Percentiles rank a stretch among this genome's conserved stretches.
These are phyloP conservation scores for Hyaloscypha bicolor DNA, from an alignment of 495 filamentous ascomycete genomes.

Conservation along the genomic window DNA sequence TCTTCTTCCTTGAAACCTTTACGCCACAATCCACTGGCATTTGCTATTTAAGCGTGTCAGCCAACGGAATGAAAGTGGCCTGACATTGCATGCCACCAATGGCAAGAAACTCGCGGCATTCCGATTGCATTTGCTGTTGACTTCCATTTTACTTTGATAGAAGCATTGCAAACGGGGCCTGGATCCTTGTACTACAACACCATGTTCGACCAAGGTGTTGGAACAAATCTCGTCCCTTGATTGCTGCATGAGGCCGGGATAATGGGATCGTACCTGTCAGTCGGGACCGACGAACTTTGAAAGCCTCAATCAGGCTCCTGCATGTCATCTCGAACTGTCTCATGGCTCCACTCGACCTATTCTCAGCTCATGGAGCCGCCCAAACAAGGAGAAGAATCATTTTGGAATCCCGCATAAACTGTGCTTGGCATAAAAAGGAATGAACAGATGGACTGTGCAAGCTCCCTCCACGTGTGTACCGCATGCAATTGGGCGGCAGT, in stretches of 20 bases:
- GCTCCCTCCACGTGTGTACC: no score
- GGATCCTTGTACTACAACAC: neutral
- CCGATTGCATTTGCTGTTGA: neutral
- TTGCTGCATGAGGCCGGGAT: conserved; percentile 1
- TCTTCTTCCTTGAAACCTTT: neutral
- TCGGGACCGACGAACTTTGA: neutral
- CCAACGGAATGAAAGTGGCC: neutral
- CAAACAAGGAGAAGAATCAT: no score
- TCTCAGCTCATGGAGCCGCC: no score
- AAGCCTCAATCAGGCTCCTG: neutral
- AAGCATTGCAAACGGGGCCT: neutral
- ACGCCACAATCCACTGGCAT: neutral
- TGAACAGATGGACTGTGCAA: no score
- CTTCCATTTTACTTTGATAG: neutral
- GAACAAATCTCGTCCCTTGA: conserved; percentile 1
- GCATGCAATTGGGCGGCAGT: no score
- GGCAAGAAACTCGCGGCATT: neutral
- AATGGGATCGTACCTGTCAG: neutral
- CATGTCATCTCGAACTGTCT: neutral
- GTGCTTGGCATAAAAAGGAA: no score
- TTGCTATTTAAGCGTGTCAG: neutral
- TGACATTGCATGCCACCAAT: neutral
- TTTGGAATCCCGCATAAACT: no score
- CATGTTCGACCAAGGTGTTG: neutral
- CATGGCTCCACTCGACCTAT: neutral